A percentile compares a stretch with the other conserved stretches of the same genome.
These are phyloP conservation scores for Floccularia luteovirens DNA, from an alignment of 768 basidiomycete species.

Conservation along the genomic window DNA sequence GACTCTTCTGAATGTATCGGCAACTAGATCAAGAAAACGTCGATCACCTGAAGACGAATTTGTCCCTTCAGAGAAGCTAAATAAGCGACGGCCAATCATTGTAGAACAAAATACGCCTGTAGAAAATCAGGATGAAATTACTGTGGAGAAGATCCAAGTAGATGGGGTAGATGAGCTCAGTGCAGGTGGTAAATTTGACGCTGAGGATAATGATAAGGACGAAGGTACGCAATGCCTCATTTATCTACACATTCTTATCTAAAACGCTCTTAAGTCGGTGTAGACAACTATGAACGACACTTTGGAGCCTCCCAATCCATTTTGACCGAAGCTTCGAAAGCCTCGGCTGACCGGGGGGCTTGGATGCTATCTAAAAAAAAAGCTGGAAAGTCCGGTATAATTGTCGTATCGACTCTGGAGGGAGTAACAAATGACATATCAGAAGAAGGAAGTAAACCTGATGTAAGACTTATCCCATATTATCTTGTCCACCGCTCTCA, in stretches of 20 bases:
- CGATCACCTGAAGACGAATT: slow-evolving; percentile 35
- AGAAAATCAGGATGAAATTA: slow-evolving; percentile 6
- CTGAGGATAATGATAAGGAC: slow-evolving; percentile 14
- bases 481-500: slow-evolving; percentile 1
- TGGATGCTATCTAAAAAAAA: slow-evolving; percentile 50
- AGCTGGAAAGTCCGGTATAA: slow-evolving; percentile 51
- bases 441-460: too few relatives aligned
- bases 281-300: slow-evolving; percentile 62
- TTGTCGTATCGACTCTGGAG: slow-evolving; percentile 41
- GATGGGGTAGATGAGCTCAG: slow-evolving; percentile 11
- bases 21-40: slow-evolving; percentile 60
- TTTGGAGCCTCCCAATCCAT: slow-evolving; percentile 56
- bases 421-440: slow-evolving; percentile 20
- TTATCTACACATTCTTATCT: slow-evolving; percentile 1
- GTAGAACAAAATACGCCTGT: slow-evolving; percentile 11
- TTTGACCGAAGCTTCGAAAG: slow-evolving; percentile 41
- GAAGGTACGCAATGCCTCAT: slow-evolving; percentile 11
- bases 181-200: slow-evolving; percentile 15
- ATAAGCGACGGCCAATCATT: slow-evolving; percentile 51
- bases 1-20: slow-evolving; percentile 86
- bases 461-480: slow-evolving; percentile 14
- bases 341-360: slow-evolving; percentile 41
- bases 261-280: slow-evolving; percentile 7
- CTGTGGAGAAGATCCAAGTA: slow-evolving; percentile 9
- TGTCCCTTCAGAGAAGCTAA: slow-evolving; percentile 51